Base-by-base conservation (phyloP, 2,329 filamentous ascomycete genomes). In the Orbilia javanica region DNA sequence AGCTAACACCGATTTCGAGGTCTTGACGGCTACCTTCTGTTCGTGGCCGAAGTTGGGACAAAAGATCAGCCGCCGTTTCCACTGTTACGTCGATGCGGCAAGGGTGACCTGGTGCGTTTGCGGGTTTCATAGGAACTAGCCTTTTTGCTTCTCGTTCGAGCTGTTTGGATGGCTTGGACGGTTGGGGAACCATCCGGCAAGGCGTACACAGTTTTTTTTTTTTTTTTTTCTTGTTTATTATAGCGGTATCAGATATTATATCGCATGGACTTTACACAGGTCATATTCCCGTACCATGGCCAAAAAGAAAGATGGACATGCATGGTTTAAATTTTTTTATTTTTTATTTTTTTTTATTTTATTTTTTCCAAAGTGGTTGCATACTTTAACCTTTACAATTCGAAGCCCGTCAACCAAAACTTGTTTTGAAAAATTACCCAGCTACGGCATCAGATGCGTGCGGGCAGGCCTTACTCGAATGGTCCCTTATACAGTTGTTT, bases 51-150 rank as follows among this genome's bases (percentile, higher is more conserved):
- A 68, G 53, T 78, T 71, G 67, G 70, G 70, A 69, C 67, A 71
- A 67, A 70, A 78, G 39, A 78, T 78, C 74, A 64, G 74, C 74
- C 74, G 67, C 67, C 63, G 73, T 69, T 78, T 71, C 67, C 62
- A 71, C 67, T 55, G 34, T 70, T 72, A 63, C 53, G 65, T 77
- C 52, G 68, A 72, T 67, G 52, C 68, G 67, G 52, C 67, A 78
- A 68, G 74, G 74, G 53, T 72, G 44, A 25, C 74, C 67, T 50
- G 55, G 66, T 63, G 42, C 63, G 29, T 42, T 36, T 60, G 69
- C n/a, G 50, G 39, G n/a, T 36, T 57, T 44, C 29, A 64, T 27
- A 67, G 48, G 18, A 72, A 39, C 67, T 71, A 65, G 48, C 50
- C 69, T 31, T 63, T 44, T 34, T 25, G 46, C 36, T 63, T 22